Conservation (phyloP, 345 rosid genomes). For the Syzygium aqueum region DNA sequence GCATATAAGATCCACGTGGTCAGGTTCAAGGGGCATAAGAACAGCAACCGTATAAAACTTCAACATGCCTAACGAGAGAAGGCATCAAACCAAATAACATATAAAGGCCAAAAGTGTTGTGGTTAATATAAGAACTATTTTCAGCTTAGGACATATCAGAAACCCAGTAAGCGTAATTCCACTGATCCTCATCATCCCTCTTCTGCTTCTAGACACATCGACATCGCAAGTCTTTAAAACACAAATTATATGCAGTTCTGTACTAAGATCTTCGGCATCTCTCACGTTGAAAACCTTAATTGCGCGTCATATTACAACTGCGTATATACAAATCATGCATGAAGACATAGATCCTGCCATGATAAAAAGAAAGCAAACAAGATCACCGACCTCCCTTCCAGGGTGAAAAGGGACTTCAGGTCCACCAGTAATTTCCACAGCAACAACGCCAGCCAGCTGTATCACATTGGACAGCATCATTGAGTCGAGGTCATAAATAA, state of each 20-base stretch:
- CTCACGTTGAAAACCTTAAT: neutral
- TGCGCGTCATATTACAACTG: neutral
- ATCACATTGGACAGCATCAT: neutral
- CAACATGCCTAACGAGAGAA: neutral
- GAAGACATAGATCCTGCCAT: neutral
- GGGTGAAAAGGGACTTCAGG: conserved; percentile 97
- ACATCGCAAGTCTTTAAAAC: neutral
- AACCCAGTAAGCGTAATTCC: neutral
- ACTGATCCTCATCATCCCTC: neutral
- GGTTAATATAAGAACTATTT: neutral
- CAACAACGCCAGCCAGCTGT: conserved; percentile 91
- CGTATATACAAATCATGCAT: neutral
- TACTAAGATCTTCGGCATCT: neutral
- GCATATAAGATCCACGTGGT: neutral
- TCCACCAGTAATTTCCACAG: conserved; percentile 83
- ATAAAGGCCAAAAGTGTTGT: neutral
- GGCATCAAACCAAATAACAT: neutral
- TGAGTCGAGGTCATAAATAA: neutral
- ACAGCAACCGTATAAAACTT: neutral
- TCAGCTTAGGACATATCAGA: neutral
- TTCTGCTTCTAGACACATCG: neutral
- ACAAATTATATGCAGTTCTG: neutral
- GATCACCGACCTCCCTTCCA: conserved; percentile 67
- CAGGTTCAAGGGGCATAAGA: neutral
- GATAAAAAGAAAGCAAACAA: neutral